These are phyloP conservation scores for Starmerella floris DNA, from an alignment of 805 yeast genomes.

Conservation along the genomic window DNA sequence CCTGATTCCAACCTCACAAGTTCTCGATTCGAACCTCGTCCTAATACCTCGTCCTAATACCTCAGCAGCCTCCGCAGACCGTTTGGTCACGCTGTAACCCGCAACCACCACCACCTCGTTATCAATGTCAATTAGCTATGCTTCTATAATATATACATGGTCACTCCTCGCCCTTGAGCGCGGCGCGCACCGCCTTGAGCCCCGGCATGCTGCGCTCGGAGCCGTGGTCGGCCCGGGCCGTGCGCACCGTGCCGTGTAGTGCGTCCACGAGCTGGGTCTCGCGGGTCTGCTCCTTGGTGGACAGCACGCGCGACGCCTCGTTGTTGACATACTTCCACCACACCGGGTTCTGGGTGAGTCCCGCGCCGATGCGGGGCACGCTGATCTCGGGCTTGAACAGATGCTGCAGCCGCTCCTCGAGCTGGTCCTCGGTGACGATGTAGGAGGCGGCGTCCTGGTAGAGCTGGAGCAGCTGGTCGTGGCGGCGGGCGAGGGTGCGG, in stretches of 20 bases:
- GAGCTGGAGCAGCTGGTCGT: constrained; percentile 48
- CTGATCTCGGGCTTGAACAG: constrained; percentile 11
- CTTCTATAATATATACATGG: too few species aligned
- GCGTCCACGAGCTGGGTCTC: constrained; percentile 8
- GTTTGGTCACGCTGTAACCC: too few species aligned
- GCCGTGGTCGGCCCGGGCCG: not conserved
- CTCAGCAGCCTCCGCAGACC: too few species aligned
- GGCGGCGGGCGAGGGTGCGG: constrained; percentile 38
- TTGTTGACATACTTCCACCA: constrained; percentile 10
- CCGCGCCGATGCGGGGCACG: constrained; percentile 10
- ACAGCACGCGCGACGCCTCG: not conserved
- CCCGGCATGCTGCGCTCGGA: constrained; percentile 6
- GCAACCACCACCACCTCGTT: too few species aligned
- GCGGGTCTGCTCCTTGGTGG: not conserved
- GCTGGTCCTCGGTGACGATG: constrained; percentile 15
- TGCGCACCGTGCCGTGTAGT: constrained; percentile 4
- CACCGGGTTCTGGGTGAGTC: constrained; percentile 11
- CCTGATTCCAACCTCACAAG: too few species aligned
- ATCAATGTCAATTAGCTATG: too few species aligned
- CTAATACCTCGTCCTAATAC: too few species aligned
- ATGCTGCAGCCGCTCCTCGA: constrained; percentile 7
- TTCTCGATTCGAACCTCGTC: too few species aligned
- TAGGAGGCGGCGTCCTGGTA: constrained; percentile 33
- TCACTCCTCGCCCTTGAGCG: not conserved
- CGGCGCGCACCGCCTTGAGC: constrained; percentile 2